Base-by-base conservation (phyloP, 164 flowering plant species). In the Platanus orientalis region DNA sequence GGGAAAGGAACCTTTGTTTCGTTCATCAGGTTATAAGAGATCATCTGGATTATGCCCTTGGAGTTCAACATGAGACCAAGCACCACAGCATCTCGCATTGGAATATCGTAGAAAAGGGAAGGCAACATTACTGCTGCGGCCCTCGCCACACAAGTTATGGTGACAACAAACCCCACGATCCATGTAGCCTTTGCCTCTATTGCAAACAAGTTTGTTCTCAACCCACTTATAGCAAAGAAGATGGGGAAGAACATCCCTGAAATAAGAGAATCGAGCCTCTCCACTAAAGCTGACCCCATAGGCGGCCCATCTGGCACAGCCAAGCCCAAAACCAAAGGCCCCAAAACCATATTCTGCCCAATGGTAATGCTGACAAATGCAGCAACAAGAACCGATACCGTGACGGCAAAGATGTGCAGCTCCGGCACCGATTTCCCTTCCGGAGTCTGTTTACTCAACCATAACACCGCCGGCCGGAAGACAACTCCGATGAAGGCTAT, bases 271-370 rank as follows among this genome's bases (percentile, higher is more conserved):
- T 73, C 71, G 1, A 74, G 40, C 56, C 21, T 66, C 11, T 66
- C n/a, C 0, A 58, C 65, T 19, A 74, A 30, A 3, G 68, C 45
- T 2, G 65, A 42, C n/a, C 74, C 77, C 13, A 74, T 49, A 0
- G 74, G 73, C 2, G 79, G 79, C 10, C 79, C 79, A 29, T 66
- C 73, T 16, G 79, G 79, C 12, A 76, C 59, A 7, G 61, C 73
- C 48, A 80, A 60, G 10, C 86, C 89, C 0, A 84, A 26, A 0
- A 84, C 28, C 40, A 80, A 57, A 0, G 84, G 78, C 0, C 80
- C 82, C 0, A 71, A 57, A 0, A 67, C 10, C 27, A 59, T 75
- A 62, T 73, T 70, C 4, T 78, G 82, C 5, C 84, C 84, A 0
- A 73, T 30, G 17, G 50, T 32, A 23, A 74, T 81, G 30, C 73